phyloP scores from a whole-genome alignment of 192 early-diverging fungal genomes.

The Coemansia erecta region DNA sequence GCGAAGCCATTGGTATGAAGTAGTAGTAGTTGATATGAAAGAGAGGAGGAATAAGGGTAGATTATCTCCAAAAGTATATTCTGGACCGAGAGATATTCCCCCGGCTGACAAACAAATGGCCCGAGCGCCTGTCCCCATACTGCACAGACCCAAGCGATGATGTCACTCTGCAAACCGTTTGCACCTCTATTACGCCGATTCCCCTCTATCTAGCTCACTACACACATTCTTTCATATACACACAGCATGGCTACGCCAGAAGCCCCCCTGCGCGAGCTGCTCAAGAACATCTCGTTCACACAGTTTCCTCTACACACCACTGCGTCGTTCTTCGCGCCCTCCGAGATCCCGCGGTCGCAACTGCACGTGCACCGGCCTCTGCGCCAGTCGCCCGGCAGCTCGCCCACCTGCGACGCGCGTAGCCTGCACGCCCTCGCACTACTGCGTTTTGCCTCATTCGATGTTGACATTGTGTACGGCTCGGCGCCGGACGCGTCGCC shows the following conservation, averaged over 20 bases:
- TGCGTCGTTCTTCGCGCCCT: slow-evolving; percentile 27
- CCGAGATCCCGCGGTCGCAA: slow-evolving; percentile 16
- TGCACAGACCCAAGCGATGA: too few relatives aligned
- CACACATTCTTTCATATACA: too few relatives aligned
- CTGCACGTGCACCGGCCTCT: slow-evolving; percentile 24
- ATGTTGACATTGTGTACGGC: slow-evolving; percentile 26
- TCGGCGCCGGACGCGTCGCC: slow-evolving; percentile 38
- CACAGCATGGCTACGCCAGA: slow-evolving; percentile 41
- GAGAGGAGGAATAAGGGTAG: too few relatives aligned
- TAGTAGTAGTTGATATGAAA: not conserved
- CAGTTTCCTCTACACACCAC: slow-evolving; percentile 31
- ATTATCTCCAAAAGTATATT: too few relatives aligned
- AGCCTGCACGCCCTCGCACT: slow-evolving; percentile 24
- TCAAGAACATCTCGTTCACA: slow-evolving; percentile 47
- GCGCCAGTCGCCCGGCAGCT: not conserved
- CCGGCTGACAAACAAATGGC: too few relatives aligned
- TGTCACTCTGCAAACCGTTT: too few relatives aligned
- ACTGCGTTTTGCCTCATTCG: slow-evolving; percentile 30
- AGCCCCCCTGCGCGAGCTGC: slow-evolving; percentile 44
- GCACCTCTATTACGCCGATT: too few relatives aligned
- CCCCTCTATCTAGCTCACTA: too few relatives aligned
- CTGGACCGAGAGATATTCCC: too few relatives aligned
- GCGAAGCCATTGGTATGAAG: not conserved
- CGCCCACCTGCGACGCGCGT: slow-evolving; percentile 29
- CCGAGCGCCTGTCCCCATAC: too few relatives aligned